A percentile compares a stretch with the other conserved stretches of the same genome.
Conservation (phyloP, 257 asterid species). For the Striga asiatica region DNA sequence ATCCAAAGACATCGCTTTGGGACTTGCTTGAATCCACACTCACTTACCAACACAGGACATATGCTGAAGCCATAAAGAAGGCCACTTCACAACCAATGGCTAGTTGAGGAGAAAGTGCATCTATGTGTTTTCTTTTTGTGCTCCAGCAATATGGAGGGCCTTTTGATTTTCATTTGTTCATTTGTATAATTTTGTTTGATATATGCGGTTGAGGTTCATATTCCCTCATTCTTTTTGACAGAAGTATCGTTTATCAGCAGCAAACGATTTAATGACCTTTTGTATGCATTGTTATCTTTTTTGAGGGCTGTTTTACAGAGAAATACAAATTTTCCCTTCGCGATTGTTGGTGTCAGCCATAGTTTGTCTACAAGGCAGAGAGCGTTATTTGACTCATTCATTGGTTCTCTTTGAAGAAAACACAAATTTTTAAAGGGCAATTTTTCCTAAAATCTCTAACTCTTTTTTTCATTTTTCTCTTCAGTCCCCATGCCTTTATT, state of each 20-base stretch:
- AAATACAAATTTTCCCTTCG: not conserved
- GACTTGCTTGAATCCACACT: conserved; percentile 76
- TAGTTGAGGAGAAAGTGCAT: conserved; percentile 18
- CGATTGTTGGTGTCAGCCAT: not conserved
- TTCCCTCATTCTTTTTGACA: not conserved
- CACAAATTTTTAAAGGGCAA: no score
- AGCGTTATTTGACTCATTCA: no score
- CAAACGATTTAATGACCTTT: not conserved
- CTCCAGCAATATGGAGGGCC: conserved; percentile 4
- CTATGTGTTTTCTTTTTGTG: not conserved
- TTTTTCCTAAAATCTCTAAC: no score
- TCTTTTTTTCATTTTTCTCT: no score
- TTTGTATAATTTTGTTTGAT: no score
- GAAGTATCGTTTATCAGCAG: no score
- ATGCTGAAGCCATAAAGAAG: conserved; percentile 54
- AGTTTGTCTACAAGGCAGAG: not conserved
- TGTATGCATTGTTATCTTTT: not conserved
- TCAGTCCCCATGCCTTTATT: no score
- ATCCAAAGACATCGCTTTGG: conserved; percentile 70
- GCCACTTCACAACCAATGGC: conserved; percentile 51
- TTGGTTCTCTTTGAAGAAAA: no score
- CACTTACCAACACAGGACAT: conserved; percentile 70
- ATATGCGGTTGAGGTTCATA: no score
- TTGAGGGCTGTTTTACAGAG: not conserved
- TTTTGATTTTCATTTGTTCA: conserved; percentile 10